Evolutionary conservation across 306 rosid genomes (phyloP), one percentile per base, ranked within the genome.

Genomic region (Pachyrhizus erosus): DNA sequence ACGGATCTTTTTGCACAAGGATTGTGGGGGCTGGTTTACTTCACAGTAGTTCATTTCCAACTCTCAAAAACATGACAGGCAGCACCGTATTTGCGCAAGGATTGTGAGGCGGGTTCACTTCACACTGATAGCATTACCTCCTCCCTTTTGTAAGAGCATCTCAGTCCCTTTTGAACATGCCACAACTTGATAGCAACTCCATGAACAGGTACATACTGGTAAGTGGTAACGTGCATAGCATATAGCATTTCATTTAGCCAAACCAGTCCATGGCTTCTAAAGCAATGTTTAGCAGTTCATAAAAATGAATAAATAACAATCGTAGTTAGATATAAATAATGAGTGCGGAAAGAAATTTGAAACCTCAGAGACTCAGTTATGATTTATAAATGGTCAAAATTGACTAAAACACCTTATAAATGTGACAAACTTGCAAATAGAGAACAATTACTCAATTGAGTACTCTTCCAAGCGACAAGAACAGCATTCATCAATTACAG

Each of bases 381-480:
- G 80, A 66, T 24, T 26, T 58, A 58, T 12, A 6, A 60, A 27
- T 64, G 48, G 39, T 26, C 62, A 26, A 23, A 64, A 49, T 81
- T 34, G 67, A 48, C 58, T 61, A 23, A 0, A 0, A 73, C 51
- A 82, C 49, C 37, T 66, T 27, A 48, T 8, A 54, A 21, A 20
- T 45, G 11, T 55, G 23, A 40, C 58, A 70, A 70, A 77, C 58
- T 46, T n/a, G 33, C 49, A 58, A 43, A 23, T 58, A 12, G 80
- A 48, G 29, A 84, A 40, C 43, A 37, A 15, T 26, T 21, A 58
- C 60, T 67, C 74, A 45, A 45, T 37, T 29, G 37, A 79, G 57
- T 73, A 62, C 80, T 70, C 80, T 73, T 62, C 58, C 54, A 66
- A 33, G 76, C 18, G 55, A 66, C 67, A 52, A 51, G 62, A 75